A percentile compares a stretch with the other conserved stretches of the same genome.
Evolutionary conservation across 257 asterid genomes (phyloP).

Genomic region (Solanum acaule): DNA sequence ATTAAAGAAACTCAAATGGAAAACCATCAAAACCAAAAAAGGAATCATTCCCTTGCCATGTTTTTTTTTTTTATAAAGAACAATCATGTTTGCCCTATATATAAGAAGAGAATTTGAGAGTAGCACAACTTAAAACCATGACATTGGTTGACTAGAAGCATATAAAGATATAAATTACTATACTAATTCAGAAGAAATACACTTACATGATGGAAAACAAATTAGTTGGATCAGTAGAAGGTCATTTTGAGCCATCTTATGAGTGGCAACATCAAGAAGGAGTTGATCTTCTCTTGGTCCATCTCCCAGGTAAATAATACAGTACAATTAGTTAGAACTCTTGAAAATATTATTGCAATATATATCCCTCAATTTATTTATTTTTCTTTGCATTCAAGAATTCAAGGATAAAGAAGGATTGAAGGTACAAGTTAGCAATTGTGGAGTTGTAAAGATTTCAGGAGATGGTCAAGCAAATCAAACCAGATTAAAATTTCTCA

Average conservation of each 20-base stretch:
- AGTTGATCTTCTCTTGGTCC: neutral
- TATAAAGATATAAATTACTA: neutral
- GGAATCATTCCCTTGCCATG: neutral
- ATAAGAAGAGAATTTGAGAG: neutral
- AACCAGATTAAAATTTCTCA: constrained; percentile 15
- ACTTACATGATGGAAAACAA: neutral
- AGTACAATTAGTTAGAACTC: neutral
- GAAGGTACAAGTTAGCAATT: constrained; percentile 40
- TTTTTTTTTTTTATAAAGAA: neutral
- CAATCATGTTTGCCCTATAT: neutral
- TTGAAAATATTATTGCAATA: neutral
- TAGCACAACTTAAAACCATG: neutral
- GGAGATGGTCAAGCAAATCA: constrained; percentile 25
- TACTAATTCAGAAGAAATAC: neutral
- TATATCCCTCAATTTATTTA: neutral
- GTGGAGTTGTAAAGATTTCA: constrained; percentile 22
- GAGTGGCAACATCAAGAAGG: neutral
- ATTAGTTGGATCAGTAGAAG: neutral
- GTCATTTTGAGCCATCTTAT: neutral
- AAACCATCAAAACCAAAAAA: neutral
- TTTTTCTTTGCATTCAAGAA: constrained; percentile 13
- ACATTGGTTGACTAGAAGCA: neutral
- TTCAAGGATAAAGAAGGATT: constrained; percentile 42
- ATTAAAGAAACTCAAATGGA: neutral
- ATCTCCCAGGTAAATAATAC: neutral